Base-by-base conservation (phyloP, 176 grass and related monocot genomes). In the Poa pratensis region DNA sequence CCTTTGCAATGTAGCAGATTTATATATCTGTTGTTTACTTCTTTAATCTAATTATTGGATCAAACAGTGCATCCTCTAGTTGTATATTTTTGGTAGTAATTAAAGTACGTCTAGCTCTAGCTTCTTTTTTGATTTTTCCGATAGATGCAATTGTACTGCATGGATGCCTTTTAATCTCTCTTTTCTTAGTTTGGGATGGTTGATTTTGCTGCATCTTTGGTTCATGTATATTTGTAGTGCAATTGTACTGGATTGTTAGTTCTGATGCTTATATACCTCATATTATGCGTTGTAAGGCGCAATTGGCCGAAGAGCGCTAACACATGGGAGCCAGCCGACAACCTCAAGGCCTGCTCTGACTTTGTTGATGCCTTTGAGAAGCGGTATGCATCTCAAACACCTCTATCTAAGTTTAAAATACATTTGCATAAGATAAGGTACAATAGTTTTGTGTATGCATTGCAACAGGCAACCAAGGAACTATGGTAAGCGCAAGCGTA, bases 271-370 rank as follows among this genome's bases (percentile, higher is more conserved):
- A 5, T 55, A 58, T 69, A 76, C 60, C 70, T 69, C 14, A 10
- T 37, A 71, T 43, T 81, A 69, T 73, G 17, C 79, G 63, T 83
- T 84, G 64, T 40, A 82, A 97, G 92, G 96, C 89, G 89, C 37
- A 83, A 85, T 11, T 98, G 94, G 89, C 93, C 89, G 1, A 93
- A 98, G 75, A 90, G 83, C 12, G 91, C 91, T 17, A 98, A 92
- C 78, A 98, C 96, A 75, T 98, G 89, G 93, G 96, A 95, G 78
- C 91, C 96, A 64, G 55, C 78, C 30, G 91, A 95, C 67, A 94
- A 98, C 37, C 79, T 95, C 22, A 88, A 89, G 69, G 85, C 76
- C 34, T 95, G 91, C 83, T 77, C 87, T 1, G 96, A 92, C 37
- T 83, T 98, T 49, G 65, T 98, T 65, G 89, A 92, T 20, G 83